Conservation (phyloP, 345 rosid genomes). For the Nephelium lappaceum region DNA sequence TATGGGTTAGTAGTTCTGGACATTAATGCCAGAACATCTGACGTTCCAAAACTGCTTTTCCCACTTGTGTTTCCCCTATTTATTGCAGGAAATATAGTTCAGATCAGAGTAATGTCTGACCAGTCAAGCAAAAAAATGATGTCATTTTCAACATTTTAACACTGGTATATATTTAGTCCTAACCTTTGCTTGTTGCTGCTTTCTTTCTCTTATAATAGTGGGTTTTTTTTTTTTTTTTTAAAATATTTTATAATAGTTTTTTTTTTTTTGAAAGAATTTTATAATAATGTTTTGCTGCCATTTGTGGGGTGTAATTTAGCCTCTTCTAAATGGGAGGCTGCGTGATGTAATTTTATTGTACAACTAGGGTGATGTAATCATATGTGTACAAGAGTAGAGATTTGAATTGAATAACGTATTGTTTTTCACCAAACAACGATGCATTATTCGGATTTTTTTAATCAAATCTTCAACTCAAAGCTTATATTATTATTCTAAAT, state of each 20-base stretch:
- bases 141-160: not conserved
- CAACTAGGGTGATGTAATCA: not conserved
- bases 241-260: no score
- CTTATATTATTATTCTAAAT: not conserved
- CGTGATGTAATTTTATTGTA: not conserved
- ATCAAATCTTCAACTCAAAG: constrained; percentile 24
- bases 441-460: not conserved
- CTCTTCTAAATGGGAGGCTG: not conserved
- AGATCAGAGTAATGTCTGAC: not conserved
- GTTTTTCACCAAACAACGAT: not conserved
- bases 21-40: not conserved
- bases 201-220: not conserved
- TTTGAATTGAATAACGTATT: not conserved
- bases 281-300: not conserved
- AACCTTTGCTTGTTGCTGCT: not conserved
- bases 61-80: not conserved
- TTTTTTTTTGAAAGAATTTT: no score
- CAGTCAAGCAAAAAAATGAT: not conserved
- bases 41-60: not conserved
- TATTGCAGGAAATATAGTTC: not conserved
- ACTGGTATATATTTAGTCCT: not conserved
- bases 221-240: no score
- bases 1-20: not conserved
- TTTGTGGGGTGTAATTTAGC: not conserved
- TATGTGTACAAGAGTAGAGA: not conserved